Base-by-base conservation (phyloP, 495 filamentous ascomycete genomes). In the Amorphotheca resinae region DNA sequence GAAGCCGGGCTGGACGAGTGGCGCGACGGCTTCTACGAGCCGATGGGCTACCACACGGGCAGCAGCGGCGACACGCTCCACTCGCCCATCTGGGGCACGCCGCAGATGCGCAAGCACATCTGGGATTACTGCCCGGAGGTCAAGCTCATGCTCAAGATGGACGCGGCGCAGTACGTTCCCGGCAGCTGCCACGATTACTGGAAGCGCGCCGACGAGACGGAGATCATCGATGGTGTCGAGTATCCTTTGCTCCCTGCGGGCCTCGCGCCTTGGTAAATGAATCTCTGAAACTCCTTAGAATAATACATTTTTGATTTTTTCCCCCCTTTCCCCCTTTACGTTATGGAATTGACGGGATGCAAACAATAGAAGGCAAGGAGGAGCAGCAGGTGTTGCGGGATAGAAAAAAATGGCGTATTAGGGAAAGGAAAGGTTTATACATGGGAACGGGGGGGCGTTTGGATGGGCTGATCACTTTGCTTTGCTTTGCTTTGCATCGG, bases 1-100 rank as follows among this genome's bases (percentile, higher is more conserved):
- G 49, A 61, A 18, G 46, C 56, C 33, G 62, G 58, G 0, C 32
- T 66, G 15, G 66, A 69, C 41, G 58, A 60, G 47, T 69, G 60
- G 63, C 54, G 66, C 32, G 52, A 59, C 4, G 66, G 69, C 26
- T 63, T 59, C 20, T 64, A 68, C 36, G 68, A 69, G 45, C 68
- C 68, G 5, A 70, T 72, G 69, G 69, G 69, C 25, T 71, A 71
- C 44, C 69, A 72, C 42, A 64, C 65, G n/a, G 68, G 67, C 1
- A 59, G 62, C 17, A 59, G 59, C 28, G 68, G 67, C 16, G 33
- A 15, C 4, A 53, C 44, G 14, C 42, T 72, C 20, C 62, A 65
- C 17, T 20, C 22, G 11, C 57, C 41, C 1, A 57, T 70, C 26
- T 71, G 68, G 68, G 61, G 59, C 25, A 60, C 56, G 12, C 60